These are phyloP conservation scores for Hypoxylon sp. DNA, from an alignment of 2,329 filamentous ascomycete species.

Conservation along the genomic window DNA sequence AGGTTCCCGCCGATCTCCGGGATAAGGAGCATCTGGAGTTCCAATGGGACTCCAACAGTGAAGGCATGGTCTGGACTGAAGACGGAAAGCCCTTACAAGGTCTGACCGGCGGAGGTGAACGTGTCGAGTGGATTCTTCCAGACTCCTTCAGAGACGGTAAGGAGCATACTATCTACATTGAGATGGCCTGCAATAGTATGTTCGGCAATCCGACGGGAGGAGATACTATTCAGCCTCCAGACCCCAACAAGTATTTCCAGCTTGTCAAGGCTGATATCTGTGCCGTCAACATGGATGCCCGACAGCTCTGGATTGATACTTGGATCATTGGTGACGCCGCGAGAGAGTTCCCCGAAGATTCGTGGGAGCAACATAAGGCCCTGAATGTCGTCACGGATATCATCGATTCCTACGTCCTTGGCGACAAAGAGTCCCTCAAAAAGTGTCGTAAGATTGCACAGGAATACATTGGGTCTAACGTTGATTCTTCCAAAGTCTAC, in stretches of 20 bases:
- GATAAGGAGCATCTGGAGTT: slow-evolving; percentile 90
- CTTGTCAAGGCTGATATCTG: slow-evolving; percentile 87
- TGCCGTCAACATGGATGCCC: slow-evolving; percentile 87
- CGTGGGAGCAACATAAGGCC: slow-evolving; percentile 90
- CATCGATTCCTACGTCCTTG: slow-evolving; percentile 89
- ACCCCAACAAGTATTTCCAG: slow-evolving; percentile 85
- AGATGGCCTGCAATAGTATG: slow-evolving; percentile 99
- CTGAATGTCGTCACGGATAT: slow-evolving; percentile 87
- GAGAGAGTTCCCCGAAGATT: slow-evolving; percentile 88
- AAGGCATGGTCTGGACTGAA: slow-evolving; percentile 94
- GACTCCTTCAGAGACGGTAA: slow-evolving; percentile 85
- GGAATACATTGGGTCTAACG: slow-evolving; percentile 83
- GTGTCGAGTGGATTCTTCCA: slow-evolving; percentile 92
- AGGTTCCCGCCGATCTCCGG: slow-evolving; percentile 79
- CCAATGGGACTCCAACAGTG: slow-evolving; percentile 95
- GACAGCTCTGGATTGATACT: slow-evolving; percentile 89
- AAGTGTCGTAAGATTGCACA: slow-evolving; percentile 86
- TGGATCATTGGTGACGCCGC: slow-evolving; percentile 97
- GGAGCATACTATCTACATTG: slow-evolving; percentile 91
- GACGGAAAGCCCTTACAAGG: slow-evolving; percentile 93
- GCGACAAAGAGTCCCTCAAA: slow-evolving; percentile 82
- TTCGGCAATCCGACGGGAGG: slow-evolving; percentile 91
- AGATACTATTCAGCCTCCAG: slow-evolving; percentile 89
- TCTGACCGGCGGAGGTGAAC: slow-evolving; percentile 89
- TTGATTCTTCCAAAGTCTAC: slow-evolving; percentile 89